Percentiles rank a stretch among this genome's conserved stretches.
Conservation (phyloP, 1,284 basidiomycete genomes). For the Tylopilus sp. region DNA sequence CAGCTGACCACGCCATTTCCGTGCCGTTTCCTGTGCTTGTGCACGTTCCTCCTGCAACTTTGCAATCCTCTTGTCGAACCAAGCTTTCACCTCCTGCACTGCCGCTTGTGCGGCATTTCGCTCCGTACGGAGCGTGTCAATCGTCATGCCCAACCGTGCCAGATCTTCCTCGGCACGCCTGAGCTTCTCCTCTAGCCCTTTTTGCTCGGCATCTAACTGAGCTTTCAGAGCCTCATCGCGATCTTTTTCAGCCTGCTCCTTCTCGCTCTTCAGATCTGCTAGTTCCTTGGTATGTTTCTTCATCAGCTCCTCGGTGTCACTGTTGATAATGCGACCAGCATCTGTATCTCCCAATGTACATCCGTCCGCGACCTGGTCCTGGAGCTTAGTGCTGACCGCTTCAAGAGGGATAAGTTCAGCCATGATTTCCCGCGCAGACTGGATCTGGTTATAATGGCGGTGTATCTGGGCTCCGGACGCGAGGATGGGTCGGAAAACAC, state of each 20-base stretch:
- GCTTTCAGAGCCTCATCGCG: background rate
- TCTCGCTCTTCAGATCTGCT: conserved; percentile 2
- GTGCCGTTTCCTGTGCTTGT: too few species aligned
- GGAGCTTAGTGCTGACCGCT: conserved; percentile 12
- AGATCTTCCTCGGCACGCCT: background rate
- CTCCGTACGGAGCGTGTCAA: background rate
- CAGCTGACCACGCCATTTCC: background rate
- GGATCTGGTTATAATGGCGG: conserved; percentile 3
- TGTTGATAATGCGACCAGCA: conserved; percentile 2
- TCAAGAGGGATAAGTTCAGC: conserved; percentile 4
- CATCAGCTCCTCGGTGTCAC: conserved; percentile 1
- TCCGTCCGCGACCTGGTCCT: background rate
- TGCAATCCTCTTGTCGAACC: background rate
- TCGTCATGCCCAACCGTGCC: background rate
- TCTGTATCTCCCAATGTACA: conserved; percentile 4
- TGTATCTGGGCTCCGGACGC: conserved; percentile 10
- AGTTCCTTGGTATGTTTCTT: conserved; percentile 9
- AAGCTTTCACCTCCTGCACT: background rate
- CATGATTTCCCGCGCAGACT: conserved; percentile 12
- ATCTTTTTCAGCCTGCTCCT: background rate
- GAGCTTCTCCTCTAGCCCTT: conserved; percentile 2
- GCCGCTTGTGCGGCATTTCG: background rate
- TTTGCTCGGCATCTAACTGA: conserved; percentile 6
- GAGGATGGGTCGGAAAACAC: conserved; percentile 7
- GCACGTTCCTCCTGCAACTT: background rate